Percentiles rank a stretch among this genome's conserved stretches.
Evolutionary conservation across 768 basidiomycete species (phyloP).

Genomic region (Pholiota molesta): DNA sequence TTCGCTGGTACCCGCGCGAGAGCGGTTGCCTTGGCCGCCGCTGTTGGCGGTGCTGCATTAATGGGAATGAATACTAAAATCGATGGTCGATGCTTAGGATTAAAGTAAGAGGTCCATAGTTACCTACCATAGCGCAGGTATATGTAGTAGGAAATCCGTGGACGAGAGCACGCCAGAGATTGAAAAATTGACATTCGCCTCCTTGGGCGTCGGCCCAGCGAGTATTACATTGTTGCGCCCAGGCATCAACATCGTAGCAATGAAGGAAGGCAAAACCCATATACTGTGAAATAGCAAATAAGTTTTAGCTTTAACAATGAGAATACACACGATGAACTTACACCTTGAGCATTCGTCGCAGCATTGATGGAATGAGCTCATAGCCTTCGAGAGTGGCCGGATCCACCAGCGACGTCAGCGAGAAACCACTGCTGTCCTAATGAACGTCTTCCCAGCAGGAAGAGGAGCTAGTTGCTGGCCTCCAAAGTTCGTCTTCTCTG

Average conservation of each 20-base stretch:
- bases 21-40: conserved; percentile 41
- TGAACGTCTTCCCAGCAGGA: conserved; percentile 38
- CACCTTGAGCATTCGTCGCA: conserved; percentile 8
- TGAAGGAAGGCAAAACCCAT: conserved; percentile 12
- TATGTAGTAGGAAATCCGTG: conserved; percentile 5
- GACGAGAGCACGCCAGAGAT: conserved; percentile 11
- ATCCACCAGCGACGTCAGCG: not conserved
- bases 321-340: not conserved
- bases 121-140: conserved; percentile 7
- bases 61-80: conserved; percentile 40
- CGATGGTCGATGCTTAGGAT: not conserved
- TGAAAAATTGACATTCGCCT: conserved; percentile 10
- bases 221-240: conserved; percentile 6
- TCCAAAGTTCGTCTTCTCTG: conserved; percentile 46
- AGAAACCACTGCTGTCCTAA: conserved; percentile 32
- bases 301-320: not conserved
- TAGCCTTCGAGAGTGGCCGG: conserved; percentile 6
- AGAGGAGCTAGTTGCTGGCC: conserved; percentile 39
- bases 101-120: not conserved
- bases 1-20: conserved; percentile 47
- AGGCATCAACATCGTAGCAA: conserved; percentile 4
- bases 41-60: conserved; percentile 45
- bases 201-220: conserved; percentile 7
- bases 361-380: conserved; percentile 5
- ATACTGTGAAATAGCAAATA: not conserved